Evolutionary conservation across 495 filamentous ascomycete genomes (phyloP), one percentile per base, ranked within the genome.

Genomic region (Penicillium argentinense): DNA sequence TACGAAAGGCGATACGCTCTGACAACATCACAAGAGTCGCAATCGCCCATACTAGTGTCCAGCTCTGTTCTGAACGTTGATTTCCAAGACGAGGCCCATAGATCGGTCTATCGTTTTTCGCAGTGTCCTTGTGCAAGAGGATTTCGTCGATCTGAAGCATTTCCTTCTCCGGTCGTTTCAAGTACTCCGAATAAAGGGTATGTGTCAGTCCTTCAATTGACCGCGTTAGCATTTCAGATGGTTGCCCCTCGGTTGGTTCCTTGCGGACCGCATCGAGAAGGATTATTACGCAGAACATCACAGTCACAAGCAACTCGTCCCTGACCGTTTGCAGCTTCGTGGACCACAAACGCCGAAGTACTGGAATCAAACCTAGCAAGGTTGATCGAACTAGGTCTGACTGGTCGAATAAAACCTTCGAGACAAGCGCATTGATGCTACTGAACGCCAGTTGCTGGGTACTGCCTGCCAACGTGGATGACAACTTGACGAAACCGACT

Each of bases 81-180:
- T 58, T 61, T 39, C 68, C 68, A 43, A 69, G 43, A n/a, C 72
- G 67, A 46, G 73, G 65, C 24, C 71, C 66, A 45, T 69, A 66
- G 8, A 65, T 45, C 14, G 64, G 60, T 19, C 26, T 42, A 38
- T 47, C 48, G 4, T 26, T 21, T 2, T 38, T 32, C 18, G 26
- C 40, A 3, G 48, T 44, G 26, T 56, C 69, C 54, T 49, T 68
- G 58, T 54, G 59, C 39, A 90, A 87, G 9, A 77, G 64, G 14
- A 88, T 57, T 47, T 95, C 89, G 51, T 90, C 88, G 14, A 88
- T 67, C 47, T 91, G 85, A 12, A 95, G 65, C n/a, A 84, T 75
- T 18, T 87, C 82, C 42, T 83, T 83, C 36, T 86, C 84, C 19
- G 82, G 68, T 51, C 90, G 79, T 47, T 67, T 80, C 21, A 77